Conservation (phyloP, 257 asterid species). For the Perilla frutescens region DNA sequence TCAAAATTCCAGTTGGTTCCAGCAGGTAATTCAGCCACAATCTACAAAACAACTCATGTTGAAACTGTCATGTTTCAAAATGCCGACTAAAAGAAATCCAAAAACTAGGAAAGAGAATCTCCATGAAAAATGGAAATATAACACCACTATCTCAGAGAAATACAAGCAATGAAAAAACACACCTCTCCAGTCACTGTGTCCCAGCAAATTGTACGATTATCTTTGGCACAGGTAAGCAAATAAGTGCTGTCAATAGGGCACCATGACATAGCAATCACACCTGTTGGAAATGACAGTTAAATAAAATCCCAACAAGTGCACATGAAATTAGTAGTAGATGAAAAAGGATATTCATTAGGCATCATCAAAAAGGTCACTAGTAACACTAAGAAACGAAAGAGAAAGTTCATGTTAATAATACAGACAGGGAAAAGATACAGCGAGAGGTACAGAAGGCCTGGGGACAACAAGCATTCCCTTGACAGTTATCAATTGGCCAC, state of each 20-base stretch:
- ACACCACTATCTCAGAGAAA: not conserved
- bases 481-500: slow-evolving; percentile 6
- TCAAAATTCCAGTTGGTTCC: slow-evolving; percentile 99
- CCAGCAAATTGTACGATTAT: slow-evolving; percentile 99
- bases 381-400: slow-evolving; percentile 19
- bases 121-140: slow-evolving; percentile 18
- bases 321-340: not conserved
- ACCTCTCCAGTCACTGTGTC: slow-evolving; percentile 90
- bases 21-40: slow-evolving; percentile 92
- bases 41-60: slow-evolving; percentile 50
- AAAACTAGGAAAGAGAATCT: slow-evolving; percentile 21
- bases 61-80: slow-evolving; percentile 8
- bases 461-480: slow-evolving; percentile 1
- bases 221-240: slow-evolving; percentile 96
- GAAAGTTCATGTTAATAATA: slow-evolving; percentile 9
- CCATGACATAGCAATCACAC: slow-evolving; percentile 99
- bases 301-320: slow-evolving; percentile 10
- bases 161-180: slow-evolving; percentile 32
- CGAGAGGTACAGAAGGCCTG: not conserved
- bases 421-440: slow-evolving; percentile 15
- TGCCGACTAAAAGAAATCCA: not conserved
- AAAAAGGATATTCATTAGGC: slow-evolving; percentile 2
- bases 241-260: slow-evolving; percentile 95
- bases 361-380: not conserved
- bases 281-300: slow-evolving; percentile 48